Percentiles rank a stretch among this genome's conserved stretches.
phyloP scores from a whole-genome alignment of 2,329 filamentous ascomycete species.

The Penicillium rolfsii region DNA sequence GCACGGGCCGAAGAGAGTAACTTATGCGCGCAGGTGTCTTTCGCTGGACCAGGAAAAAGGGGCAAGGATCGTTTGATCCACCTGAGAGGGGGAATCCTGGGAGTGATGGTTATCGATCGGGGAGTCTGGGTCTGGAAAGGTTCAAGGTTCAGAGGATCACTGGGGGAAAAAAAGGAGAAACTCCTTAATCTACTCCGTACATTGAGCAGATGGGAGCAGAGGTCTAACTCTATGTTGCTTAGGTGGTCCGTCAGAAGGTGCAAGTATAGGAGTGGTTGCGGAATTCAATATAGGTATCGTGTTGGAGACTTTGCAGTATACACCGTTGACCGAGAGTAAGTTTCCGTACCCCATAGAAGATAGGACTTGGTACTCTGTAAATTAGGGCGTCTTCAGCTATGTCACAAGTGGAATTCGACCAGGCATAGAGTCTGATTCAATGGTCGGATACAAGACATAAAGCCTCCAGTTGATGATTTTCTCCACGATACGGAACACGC shows the following conservation, averaged over 20 bases:
- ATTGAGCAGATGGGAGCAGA: not conserved
- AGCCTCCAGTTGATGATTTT: not conserved
- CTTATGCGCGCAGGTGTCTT: not conserved
- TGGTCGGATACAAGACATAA: not conserved
- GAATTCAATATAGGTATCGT: too few species aligned
- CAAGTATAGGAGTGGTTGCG: not conserved
- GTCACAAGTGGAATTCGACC: not conserved
- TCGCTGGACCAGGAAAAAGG: not conserved
- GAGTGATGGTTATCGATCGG: not conserved
- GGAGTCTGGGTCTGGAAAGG: not conserved
- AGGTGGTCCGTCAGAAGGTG: not conserved
- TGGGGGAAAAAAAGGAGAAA: not conserved
- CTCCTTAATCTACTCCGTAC: conserved; percentile 7
- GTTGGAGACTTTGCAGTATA: not conserved
- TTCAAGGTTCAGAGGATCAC: not conserved
- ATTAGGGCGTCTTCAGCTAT: not conserved
- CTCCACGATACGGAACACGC: not conserved
- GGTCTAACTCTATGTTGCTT: not conserved
- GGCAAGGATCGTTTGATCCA: conserved; percentile 10
- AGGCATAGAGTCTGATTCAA: not conserved
- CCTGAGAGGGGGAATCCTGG: not conserved
- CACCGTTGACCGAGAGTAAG: not conserved
- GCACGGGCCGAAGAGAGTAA: conserved; percentile 8
- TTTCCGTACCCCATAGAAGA: not conserved
- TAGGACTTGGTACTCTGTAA: too few species aligned